A percentile compares a stretch with the other conserved stretches of the same genome.
Evolutionary conservation across 164 flowering plant genomes (phyloP).

Genomic region (Vitis vinifera): DNA sequence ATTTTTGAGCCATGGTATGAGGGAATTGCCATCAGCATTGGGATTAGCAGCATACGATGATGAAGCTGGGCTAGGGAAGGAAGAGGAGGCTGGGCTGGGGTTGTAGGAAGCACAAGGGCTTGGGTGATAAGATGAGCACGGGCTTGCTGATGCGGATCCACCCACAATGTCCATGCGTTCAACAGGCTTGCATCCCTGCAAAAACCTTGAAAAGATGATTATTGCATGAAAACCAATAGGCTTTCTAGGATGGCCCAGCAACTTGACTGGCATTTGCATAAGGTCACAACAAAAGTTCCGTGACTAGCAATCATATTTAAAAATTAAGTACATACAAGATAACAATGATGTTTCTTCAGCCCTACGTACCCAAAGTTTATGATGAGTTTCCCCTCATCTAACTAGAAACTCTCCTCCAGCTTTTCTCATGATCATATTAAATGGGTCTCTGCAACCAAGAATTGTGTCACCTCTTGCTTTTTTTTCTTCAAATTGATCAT

Average conservation of each 20-base stretch:
- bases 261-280: neutral
- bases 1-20: conserved; percentile 95
- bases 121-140: conserved; percentile 75
- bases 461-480: no score
- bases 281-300: neutral
- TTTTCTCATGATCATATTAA: neutral
- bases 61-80: conserved; percentile 70
- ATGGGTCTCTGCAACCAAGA: neutral
- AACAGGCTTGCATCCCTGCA: conserved; percentile 79
- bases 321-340: neutral
- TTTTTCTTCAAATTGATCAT: no score
- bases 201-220: conserved; percentile 13
- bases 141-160: conserved; percentile 70
- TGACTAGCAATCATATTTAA: neutral
- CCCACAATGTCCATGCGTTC: conserved; percentile 64
- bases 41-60: conserved; percentile 40
- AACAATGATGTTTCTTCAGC: neutral
- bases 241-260: neutral
- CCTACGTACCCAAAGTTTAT: neutral
- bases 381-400: neutral
- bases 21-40: conserved; percentile 65
- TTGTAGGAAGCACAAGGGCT: conserved; percentile 77
- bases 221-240: neutral
- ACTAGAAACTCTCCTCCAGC: neutral
- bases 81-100: conserved; percentile 67